These are phyloP conservation scores for Zygoascus bituminiphila DNA, from an alignment of 805 yeast genomes.

Conservation along the genomic window DNA sequence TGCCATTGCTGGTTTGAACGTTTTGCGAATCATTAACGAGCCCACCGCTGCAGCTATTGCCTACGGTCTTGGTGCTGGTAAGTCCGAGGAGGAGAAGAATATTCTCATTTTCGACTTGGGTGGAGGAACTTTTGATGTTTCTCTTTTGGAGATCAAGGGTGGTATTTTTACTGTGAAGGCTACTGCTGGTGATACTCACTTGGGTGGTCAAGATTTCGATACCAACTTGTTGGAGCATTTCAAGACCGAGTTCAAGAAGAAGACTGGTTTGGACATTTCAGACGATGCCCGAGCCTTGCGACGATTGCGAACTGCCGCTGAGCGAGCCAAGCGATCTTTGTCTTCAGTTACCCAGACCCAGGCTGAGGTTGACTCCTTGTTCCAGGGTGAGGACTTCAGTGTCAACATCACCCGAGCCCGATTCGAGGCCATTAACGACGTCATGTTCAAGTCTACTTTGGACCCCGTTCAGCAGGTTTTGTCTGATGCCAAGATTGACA, in stretches of 20 bases:
- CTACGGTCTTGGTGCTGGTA: slow-evolving; percentile 89
- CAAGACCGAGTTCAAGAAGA: slow-evolving; percentile 90
- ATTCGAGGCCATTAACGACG: slow-evolving; percentile 92
- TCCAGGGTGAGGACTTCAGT: slow-evolving; percentile 92
- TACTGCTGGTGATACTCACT: slow-evolving; percentile 98
- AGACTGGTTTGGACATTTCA: slow-evolving; percentile 86
- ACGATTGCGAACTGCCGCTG: slow-evolving; percentile 98
- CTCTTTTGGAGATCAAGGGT: slow-evolving; percentile 82
- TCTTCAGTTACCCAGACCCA: slow-evolving; percentile 95
- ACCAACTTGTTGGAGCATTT: slow-evolving; percentile 90
- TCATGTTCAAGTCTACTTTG: slow-evolving; percentile 85
- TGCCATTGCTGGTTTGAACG: slow-evolving; percentile 77
- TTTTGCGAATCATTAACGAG: slow-evolving; percentile 78
- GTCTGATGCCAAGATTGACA: slow-evolving; percentile 82
- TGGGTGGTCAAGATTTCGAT: slow-evolving; percentile 99
- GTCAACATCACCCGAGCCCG: slow-evolving; percentile 94
- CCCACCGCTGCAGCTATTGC: slow-evolving; percentile 98
- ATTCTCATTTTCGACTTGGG: slow-evolving; percentile 90
- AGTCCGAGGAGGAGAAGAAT: slow-evolving; percentile 73
- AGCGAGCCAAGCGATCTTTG: slow-evolving; percentile 97
- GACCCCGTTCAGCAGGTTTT: slow-evolving; percentile 93
- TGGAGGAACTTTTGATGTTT: slow-evolving; percentile 98
- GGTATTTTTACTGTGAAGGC: slow-evolving; percentile 97
- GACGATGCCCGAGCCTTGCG: slow-evolving; percentile 91
- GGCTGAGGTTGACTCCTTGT: slow-evolving; percentile 91